phyloP scores from a whole-genome alignment of 768 basidiomycete genomes.

The Punctularia strigosozonata region DNA sequence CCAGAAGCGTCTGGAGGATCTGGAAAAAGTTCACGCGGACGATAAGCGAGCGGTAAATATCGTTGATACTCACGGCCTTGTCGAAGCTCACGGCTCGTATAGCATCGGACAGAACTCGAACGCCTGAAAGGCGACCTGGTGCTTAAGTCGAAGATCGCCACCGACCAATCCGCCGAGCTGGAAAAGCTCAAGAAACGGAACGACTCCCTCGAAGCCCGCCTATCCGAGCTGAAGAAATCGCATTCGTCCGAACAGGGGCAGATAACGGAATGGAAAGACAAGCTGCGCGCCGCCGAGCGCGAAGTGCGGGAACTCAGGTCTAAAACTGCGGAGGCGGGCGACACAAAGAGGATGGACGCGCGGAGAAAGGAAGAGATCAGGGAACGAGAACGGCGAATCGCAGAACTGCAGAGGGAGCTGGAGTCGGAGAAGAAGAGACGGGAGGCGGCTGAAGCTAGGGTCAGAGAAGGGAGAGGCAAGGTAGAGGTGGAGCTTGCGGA shows the following conservation, averaged over 20 bases:
- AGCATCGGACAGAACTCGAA: constrained; percentile 57
- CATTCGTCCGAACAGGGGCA: constrained; percentile 41
- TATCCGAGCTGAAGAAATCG: constrained; percentile 49
- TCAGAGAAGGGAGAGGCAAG: background rate
- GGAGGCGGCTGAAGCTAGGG: constrained; percentile 31
- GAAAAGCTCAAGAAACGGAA: constrained; percentile 58
- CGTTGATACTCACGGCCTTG: constrained; percentile 1
- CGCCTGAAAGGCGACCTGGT: constrained; percentile 44
- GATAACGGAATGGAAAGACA: constrained; percentile 48
- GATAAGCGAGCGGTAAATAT: constrained; percentile 53
- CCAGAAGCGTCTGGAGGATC: constrained; percentile 51
- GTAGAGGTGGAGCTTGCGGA: too few species aligned
- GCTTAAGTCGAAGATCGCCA: constrained; percentile 30
- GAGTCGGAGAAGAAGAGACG: constrained; percentile 37
- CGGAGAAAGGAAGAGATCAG: constrained; percentile 42
- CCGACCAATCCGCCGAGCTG: constrained; percentile 39
- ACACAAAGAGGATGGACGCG: constrained; percentile 40
- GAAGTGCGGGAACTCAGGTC: constrained; percentile 38
- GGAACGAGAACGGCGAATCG: constrained; percentile 40
- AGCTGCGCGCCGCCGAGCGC: constrained; percentile 44
- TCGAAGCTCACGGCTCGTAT: constrained; percentile 1
- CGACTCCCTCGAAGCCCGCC: constrained; percentile 40
- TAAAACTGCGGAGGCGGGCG: constrained; percentile 40
- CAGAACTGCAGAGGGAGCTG: constrained; percentile 43
- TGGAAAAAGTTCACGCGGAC: constrained; percentile 51